Base-by-base conservation (phyloP, 1,284 basidiomycete species). In the Trichosporon sp. region DNA sequence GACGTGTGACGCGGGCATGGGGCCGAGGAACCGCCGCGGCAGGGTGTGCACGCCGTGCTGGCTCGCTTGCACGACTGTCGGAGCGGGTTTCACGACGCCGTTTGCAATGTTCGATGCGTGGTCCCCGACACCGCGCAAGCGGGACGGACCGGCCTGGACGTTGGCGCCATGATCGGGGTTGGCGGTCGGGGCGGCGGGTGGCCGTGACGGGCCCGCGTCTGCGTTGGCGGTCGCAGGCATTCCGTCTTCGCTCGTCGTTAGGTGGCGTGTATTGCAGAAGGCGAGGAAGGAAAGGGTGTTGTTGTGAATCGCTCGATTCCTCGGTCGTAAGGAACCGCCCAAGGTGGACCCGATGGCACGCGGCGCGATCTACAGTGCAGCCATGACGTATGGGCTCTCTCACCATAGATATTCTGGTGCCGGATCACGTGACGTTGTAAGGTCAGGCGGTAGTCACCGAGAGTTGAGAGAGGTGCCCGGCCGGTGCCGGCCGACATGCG, bases 21-120 rank as follows among this genome's bases (percentile, higher is more conserved):
- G 78, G 1, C 82, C 82, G 1, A 83, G 73, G 71, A 83, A 83
- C 4, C 81, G 75, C 4, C 83, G 75, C 14, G 76, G 74, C 6
- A 79, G 72, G 65, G 77, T 72, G 74, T 81, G 80, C 0, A 19
- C n/a, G 0, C 32, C 63, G 69, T 80, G 79, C 3, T 79, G 76
- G 0, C 68, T 35, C 1, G 75, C 65, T 4, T 77, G 68, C 6
- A 78, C 51, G 4, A 82, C 73, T 4, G 74, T 76, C 0, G 80
- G 79, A 1, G 79, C 76, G 1, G 80, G 78, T 68, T 80, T 31
- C 3, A 72, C 38, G 59, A 35, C 32, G 6, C 59, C 59, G 31
- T 37, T 16, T 32, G 35, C 59, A 4, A 59, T 6, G 10, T 14
- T 48, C 10, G 37, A 26, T n/a, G 21, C 11, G 4, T 14, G 19